Percentiles rank a stretch among this genome's conserved stretches.
These are phyloP conservation scores for Zizania palustris DNA, from an alignment of 202 grass and related monocot species.

Conservation along the genomic window DNA sequence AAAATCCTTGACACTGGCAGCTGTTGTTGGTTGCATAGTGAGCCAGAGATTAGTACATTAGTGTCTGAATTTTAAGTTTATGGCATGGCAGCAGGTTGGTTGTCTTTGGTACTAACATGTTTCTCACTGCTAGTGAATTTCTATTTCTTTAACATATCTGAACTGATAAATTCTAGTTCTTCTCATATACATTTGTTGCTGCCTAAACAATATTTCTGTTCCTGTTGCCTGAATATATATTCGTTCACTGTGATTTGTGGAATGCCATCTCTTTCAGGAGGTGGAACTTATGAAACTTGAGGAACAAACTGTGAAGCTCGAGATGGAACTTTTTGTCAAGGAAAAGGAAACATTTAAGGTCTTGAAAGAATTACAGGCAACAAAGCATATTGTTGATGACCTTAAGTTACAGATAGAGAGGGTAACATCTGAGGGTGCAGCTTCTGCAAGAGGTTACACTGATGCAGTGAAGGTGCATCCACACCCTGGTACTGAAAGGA, in stretches of 20 bases:
- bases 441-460: conserved; percentile 2
- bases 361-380: conserved; percentile 77
- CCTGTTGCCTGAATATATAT: conserved; percentile 18
- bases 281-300: conserved; percentile 95
- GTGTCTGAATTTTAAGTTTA: not conserved
- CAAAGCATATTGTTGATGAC: conserved; percentile 67
- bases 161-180: not conserved
- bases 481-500: conserved; percentile 35
- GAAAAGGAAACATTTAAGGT: conserved; percentile 90
- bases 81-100: not conserved
- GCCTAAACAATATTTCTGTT: not conserved
- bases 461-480: conserved; percentile 34
- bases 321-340: conserved; percentile 97
- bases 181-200: conserved; percentile 10
- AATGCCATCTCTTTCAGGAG: conserved; percentile 63
- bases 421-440: conserved; percentile 33
- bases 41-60: not conserved
- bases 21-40: no score
- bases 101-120: not conserved
- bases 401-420: conserved; percentile 73
- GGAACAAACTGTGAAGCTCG: conserved; percentile 86
- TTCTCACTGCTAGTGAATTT: not conserved
- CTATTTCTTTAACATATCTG: not conserved
- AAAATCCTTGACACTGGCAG: not conserved
- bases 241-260: conserved; percentile 29